phyloP scores from a whole-genome alignment of 805 yeast genomes.

The Metschnikowia shivogae region DNA sequence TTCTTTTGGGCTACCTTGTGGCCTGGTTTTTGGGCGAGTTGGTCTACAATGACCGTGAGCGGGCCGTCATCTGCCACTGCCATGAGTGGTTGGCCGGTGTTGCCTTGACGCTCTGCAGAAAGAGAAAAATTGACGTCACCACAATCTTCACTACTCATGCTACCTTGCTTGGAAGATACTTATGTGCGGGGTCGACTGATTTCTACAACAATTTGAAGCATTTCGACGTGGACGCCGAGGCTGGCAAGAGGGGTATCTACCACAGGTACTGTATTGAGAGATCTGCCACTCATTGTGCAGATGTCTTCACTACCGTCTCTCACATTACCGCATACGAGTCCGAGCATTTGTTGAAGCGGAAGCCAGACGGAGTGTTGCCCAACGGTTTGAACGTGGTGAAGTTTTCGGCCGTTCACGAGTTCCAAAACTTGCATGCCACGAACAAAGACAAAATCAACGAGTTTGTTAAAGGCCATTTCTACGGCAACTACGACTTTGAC shows the following conservation, averaged over 20 bases:
- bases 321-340: constrained; percentile 96
- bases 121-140: constrained; percentile 87
- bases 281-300: constrained; percentile 93
- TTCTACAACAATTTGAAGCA: constrained; percentile 85
- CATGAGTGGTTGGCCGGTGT: constrained; percentile 99
- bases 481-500: constrained; percentile 93
- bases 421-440: constrained; percentile 91
- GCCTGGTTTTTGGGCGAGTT: constrained; percentile 98
- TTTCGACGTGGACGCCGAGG: constrained; percentile 96
- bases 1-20: constrained; percentile 84
- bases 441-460: constrained; percentile 91
- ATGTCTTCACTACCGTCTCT: constrained; percentile 95
- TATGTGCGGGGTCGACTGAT: constrained; percentile 96
- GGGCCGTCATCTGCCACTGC: constrained; percentile 90
- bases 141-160: constrained; percentile 98
- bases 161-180: constrained; percentile 86
- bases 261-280: constrained; percentile 96
- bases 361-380: constrained; percentile 97
- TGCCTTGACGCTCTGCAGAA: constrained; percentile 86
- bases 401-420: constrained; percentile 96
- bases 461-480: constrained; percentile 93
- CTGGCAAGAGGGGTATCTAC: constrained; percentile 95
- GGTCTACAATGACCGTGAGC: constrained; percentile 73
- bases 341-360: constrained; percentile 87
- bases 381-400: constrained; percentile 94